These are phyloP conservation scores for Torrubiella hemipterigena DNA, from an alignment of 2,329 filamentous ascomycete genomes.

Conservation along the genomic window DNA sequence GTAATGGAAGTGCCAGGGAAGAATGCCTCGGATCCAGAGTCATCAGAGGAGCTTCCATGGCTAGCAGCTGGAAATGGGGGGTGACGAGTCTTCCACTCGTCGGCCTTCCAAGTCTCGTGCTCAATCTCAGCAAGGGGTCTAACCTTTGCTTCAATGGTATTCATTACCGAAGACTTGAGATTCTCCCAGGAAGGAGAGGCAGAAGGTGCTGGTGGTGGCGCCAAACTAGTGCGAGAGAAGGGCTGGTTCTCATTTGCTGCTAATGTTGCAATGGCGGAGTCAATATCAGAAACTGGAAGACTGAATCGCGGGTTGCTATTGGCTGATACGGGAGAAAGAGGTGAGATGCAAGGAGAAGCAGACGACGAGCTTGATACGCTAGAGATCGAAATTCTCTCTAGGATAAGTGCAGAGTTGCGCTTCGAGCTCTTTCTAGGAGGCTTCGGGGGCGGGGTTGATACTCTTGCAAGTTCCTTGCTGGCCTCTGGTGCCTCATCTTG, in stretches of 20 bases:
- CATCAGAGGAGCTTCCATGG: slow-evolving; percentile 20
- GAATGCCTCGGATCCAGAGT: slow-evolving; percentile 25
- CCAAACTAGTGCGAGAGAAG: too few species aligned
- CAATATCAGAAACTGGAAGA: too few species aligned
- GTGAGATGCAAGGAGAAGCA: slow-evolving; percentile 1
- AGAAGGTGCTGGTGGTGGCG: slow-evolving; percentile 4
- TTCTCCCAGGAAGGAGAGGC: slow-evolving; percentile 9
- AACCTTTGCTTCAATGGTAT: slow-evolving; percentile 9
- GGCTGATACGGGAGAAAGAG: too few species aligned
- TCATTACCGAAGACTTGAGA: slow-evolving; percentile 10
- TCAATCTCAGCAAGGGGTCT: slow-evolving; percentile 4
- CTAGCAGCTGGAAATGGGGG: slow-evolving; percentile 2
- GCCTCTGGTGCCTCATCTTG: too few species aligned
- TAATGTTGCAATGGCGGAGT: too few species aligned
- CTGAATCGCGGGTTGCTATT: too few species aligned
- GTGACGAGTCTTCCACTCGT: slow-evolving; percentile 8
- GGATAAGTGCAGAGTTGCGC: slow-evolving; percentile 10
- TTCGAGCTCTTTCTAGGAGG: slow-evolving; percentile 17
- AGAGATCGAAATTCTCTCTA: too few species aligned
- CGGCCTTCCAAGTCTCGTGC: slow-evolving; percentile 4
- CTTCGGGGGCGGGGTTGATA: slow-evolving; percentile 13
- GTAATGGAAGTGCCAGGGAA: slow-evolving; percentile 21
- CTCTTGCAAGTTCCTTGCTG: too few species aligned
- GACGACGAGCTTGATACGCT: too few species aligned
- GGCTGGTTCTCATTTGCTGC: too few species aligned